Percentiles rank a stretch among this genome's conserved stretches.
Evolutionary conservation across 257 asterid genomes (phyloP).

Genomic region (Solanum phureja): DNA sequence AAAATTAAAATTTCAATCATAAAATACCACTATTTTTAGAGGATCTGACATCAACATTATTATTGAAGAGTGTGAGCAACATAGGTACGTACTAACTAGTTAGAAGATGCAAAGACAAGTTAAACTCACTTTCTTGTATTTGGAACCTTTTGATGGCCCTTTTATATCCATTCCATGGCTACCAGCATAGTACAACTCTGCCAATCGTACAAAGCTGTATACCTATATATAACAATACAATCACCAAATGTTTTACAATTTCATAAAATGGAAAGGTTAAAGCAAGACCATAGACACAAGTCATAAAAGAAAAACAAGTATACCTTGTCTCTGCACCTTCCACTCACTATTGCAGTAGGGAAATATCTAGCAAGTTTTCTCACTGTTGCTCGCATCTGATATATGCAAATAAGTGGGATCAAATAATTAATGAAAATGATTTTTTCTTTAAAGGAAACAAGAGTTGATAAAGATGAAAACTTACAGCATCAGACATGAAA

Average conservation of each 20-base stretch:
- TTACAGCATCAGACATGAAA: slow-evolving; percentile 74
- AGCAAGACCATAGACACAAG: background rate
- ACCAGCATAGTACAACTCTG: slow-evolving; percentile 96
- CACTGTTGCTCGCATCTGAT: slow-evolving; percentile 79
- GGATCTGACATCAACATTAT: background rate
- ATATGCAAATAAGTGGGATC: background rate
- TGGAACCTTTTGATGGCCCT: slow-evolving; percentile 88
- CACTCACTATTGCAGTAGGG: slow-evolving; percentile 85
- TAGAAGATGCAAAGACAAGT: background rate
- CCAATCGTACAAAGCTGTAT: slow-evolving; percentile 70
- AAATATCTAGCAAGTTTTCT: slow-evolving; percentile 57
- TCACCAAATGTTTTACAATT: background rate
- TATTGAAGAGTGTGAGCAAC: background rate
- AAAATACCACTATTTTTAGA: background rate
- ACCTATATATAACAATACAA: slow-evolving; percentile 28
- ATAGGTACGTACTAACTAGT: background rate
- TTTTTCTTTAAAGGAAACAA: background rate
- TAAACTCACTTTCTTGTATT: slow-evolving; percentile 46
- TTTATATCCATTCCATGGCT: slow-evolving; percentile 99
- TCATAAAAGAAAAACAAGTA: background rate
- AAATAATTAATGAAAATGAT: background rate
- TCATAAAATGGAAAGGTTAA: background rate
- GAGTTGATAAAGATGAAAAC: background rate
- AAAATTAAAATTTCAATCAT: background rate
- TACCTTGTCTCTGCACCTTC: slow-evolving; percentile 88